Percentiles rank a stretch among this genome's conserved stretches.
Conservation (phyloP, 345 rosid genomes). For the Brassica carinata region DNA sequence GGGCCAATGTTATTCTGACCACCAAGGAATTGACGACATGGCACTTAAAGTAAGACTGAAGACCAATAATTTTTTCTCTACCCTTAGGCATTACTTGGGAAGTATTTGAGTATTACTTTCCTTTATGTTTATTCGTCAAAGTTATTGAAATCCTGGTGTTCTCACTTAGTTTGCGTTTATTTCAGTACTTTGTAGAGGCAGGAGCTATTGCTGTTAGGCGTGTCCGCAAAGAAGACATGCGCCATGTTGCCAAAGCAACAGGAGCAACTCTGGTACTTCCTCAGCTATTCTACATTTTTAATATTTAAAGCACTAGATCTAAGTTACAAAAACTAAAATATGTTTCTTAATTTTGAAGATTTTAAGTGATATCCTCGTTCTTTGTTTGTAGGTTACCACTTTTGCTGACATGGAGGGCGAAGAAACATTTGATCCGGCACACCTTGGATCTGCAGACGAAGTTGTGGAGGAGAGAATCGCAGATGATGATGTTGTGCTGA, state of each 20-base stretch:
- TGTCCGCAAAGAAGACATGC: constrained; percentile 96
- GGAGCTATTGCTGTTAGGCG: constrained; percentile 98
- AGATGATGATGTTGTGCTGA: constrained; percentile 90
- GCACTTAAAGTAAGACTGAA: constrained; percentile 68
- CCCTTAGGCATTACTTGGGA: not conserved
- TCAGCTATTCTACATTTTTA: not conserved
- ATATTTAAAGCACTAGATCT: no score
- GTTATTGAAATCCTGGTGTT: not conserved
- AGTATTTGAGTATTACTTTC: not conserved
- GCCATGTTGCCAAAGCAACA: constrained; percentile 96
- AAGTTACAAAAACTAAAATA: not conserved
- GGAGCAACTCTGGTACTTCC: constrained; percentile 86
- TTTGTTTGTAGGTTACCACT: constrained; percentile 72
- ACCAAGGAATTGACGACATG: constrained; percentile 99
- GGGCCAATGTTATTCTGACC: constrained; percentile 95
- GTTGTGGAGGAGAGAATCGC: constrained; percentile 94
- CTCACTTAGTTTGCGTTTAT: constrained; percentile 25
- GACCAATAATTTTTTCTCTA: not conserved
- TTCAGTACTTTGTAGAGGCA: constrained; percentile 95
- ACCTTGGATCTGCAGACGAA: constrained; percentile 84
- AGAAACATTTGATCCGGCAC: constrained; percentile 90
- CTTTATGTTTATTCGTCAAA: not conserved
- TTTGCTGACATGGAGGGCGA: constrained; percentile 98
- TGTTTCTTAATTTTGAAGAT: not conserved
- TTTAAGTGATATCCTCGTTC: not conserved